Evolutionary conservation across 805 yeast genomes (phyloP).

Genomic region (Metschnikowia lochheadii): DNA sequence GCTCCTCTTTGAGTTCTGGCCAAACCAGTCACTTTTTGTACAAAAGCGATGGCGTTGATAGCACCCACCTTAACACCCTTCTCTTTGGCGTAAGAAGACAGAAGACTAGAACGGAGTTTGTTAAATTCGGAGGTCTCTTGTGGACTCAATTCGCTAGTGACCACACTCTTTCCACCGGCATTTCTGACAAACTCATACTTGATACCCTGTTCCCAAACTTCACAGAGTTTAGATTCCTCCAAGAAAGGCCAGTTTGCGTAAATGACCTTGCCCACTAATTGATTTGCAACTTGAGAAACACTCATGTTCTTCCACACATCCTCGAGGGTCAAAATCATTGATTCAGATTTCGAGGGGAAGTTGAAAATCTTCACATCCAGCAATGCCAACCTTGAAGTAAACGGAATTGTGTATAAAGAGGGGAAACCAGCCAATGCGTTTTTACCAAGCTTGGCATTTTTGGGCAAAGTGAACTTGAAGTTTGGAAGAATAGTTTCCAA

Average conservation of each 20-base stretch:
- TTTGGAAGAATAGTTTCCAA: constrained; percentile 47
- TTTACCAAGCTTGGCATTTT: constrained; percentile 67
- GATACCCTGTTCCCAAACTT: constrained; percentile 52
- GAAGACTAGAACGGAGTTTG: constrained; percentile 37
- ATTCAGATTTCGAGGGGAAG: constrained; percentile 77
- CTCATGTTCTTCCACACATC: constrained; percentile 53
- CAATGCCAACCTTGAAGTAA: constrained; percentile 47
- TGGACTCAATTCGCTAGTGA: constrained; percentile 32
- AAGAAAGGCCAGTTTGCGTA: constrained; percentile 90
- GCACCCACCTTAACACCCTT: constrained; percentile 61
- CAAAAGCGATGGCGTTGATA: constrained; percentile 59
- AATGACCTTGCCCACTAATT: constrained; percentile 57
- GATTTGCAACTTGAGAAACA: constrained; percentile 60
- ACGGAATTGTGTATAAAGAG: constrained; percentile 66
- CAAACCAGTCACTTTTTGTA: constrained; percentile 75
- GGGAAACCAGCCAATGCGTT: constrained; percentile 88
- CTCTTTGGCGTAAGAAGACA: constrained; percentile 41
- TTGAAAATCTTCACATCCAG: constrained; percentile 77
- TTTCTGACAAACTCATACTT: constrained; percentile 43
- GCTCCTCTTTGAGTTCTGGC: constrained; percentile 69
- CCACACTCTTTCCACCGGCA: constrained; percentile 20
- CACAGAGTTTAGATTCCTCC: constrained; percentile 69
- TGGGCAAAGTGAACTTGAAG: constrained; percentile 53
- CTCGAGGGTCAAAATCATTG: constrained; percentile 63
- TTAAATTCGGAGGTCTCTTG: constrained; percentile 47